Base-by-base conservation (phyloP, 306 rosid species). In the Potentilla sterilis region DNA sequence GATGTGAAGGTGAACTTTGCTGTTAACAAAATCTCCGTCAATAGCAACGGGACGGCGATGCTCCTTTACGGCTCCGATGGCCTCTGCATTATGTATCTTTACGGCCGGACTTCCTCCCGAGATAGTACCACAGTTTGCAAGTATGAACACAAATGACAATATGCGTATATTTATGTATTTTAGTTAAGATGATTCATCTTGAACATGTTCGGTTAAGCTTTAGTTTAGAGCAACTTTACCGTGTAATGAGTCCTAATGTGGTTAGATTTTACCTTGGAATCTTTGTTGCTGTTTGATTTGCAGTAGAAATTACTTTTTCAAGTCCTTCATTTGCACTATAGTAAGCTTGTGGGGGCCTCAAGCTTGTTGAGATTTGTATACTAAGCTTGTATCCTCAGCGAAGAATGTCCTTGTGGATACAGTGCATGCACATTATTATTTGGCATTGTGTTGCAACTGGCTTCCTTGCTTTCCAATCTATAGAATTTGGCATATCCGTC, bases 81-180 rank as follows among this genome's bases (percentile, higher is more conserved):
- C 69, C 85, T 88, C 24, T 89, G 76, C 67, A 83, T 90, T 77
- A 88, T 96, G 98, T 87, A 90, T 69, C 96, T 90, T 42, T 92
- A 89, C 72, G 93, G 97, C 67, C 91, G 86, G 44, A 41, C 88
- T 1, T 90, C 96, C 35, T 79, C 82, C 28, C 82, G 64, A 80
- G 87, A 92, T 41, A 89, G 80, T 14, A 69, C 87, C 73, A 76
- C 85, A 68, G 77, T 89, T 77, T 90, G 98, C 91, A 92, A 98
- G 99, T 96, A 81, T 58, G 69, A 48, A 4, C 18, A 16, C 48
- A 40, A 3, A 15, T 49, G 49, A 66, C 41, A 3, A 42, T 42
- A 8, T n/a, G 16, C 35, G 8, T 2, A 47, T 32, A 22, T 32
- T 32, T 57, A 46, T 13, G 11, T 19, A 2, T 42, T 40, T 58